phyloP scores from a whole-genome alignment of 2,329 filamentous ascomycete species.

The Fusarium duplospermum region DNA sequence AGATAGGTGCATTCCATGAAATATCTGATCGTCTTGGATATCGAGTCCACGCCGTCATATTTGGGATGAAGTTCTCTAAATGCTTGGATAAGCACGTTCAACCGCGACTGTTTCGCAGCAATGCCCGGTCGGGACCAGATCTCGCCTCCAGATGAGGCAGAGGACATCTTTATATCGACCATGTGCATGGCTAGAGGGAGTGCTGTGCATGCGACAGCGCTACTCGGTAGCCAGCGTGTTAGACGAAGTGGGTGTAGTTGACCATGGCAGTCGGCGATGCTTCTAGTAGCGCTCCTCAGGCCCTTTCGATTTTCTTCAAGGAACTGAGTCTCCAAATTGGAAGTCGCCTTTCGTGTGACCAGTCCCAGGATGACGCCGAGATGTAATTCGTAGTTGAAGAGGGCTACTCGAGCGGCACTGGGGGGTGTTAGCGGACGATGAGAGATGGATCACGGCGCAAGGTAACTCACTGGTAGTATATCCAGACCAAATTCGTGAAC shows the following conservation, averaged over 20 bases:
- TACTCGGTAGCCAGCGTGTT: conserved; percentile 33
- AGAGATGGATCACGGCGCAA: no score
- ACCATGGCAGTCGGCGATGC: conserved; percentile 30
- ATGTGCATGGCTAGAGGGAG: conserved; percentile 36
- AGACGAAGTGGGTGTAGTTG: conserved; percentile 19
- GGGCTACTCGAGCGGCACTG: conserved; percentile 29
- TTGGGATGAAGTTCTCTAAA: conserved; percentile 33
- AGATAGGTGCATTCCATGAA: conserved; percentile 35
- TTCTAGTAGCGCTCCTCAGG: conserved; percentile 23
- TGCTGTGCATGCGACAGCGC: conserved; percentile 34
- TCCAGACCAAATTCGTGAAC: conserved; percentile 37
- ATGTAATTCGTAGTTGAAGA: conserved; percentile 35
- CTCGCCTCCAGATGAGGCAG: conserved; percentile 18
- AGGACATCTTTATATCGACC: conserved; percentile 30
- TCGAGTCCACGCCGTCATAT: conserved; percentile 35
- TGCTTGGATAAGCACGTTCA: conserved; percentile 35
- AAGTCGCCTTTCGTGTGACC: background rate
- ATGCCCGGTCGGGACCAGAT: conserved; percentile 23
- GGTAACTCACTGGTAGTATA: conserved; percentile 34
- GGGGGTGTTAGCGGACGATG: background rate
- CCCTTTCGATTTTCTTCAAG: conserved; percentile 30
- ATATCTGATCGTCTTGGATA: conserved; percentile 35
- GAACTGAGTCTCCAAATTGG: conserved; percentile 14
- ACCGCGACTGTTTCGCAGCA: conserved; percentile 26
- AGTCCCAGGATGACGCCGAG: conserved; percentile 26